Evolutionary conservation across 2,329 filamentous ascomycete species (phyloP), one percentile per base, ranked within the genome.

Genomic region (Graphilbum fragrans): DNA sequence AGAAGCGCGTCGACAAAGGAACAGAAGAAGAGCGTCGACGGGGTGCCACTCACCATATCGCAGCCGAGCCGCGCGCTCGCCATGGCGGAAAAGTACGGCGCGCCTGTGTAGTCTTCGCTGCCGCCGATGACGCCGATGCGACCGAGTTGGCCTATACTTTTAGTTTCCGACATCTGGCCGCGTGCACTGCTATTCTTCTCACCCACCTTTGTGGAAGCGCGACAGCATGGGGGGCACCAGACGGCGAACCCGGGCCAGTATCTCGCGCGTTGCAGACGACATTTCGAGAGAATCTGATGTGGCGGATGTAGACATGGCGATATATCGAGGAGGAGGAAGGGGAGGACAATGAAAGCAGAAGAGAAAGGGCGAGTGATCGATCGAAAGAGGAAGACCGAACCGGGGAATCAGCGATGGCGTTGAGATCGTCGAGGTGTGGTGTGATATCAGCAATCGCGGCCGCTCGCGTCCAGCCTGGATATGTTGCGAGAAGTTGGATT

Each of bases 51-150:
- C 69, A 90, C 86, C 85, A 94, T 85, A 55, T 94, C 87, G 54
- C 82, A 86, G 5, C 90, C 92, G 44, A 96, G 65, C 54, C 83
- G 78, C 37, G 92, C 92, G 50, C 86, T 94, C 12, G 92, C 92
- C 79, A 95, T 95, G 49, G 90, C 88, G 18, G 90, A 95, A 64
- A 98, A 98, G 65, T 94, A 98, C 12, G 92, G 92, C 44, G 92
- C 92, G 31, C 92, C 92, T 2, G 92, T 95, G 59, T 96, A 98
- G 62, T 96, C 90, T 58, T 90, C 80, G 56, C 86, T 94, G 33
- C 92, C 92, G 39, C 92, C 92, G 50, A 98, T 92, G 44, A 98
- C 92, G 40, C 80, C 92, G 41, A 98, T 79, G 42, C 92, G 77
- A 5, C 92, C 92, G 50, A 94, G 72, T 62, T 96, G 90, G 45